Evolutionary conservation across 2,329 filamentous ascomycete genomes (phyloP).

Genomic region (Microdochium trichocladiopsis): DNA sequence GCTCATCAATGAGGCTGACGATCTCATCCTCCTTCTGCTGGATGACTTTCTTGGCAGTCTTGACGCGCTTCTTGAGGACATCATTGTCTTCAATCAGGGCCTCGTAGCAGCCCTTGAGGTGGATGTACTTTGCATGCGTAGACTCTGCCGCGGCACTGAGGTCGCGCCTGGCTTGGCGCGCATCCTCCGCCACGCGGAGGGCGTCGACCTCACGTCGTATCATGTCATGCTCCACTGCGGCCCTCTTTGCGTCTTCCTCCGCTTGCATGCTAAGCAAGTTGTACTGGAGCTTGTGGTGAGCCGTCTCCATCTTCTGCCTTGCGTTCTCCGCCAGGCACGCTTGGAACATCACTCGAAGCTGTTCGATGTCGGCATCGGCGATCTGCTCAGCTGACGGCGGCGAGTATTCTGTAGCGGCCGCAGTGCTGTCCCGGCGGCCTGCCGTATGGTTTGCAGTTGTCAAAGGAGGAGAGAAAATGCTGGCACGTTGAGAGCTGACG

Average conservation of each 20-base stretch:
- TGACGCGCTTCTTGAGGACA: constrained; percentile 55
- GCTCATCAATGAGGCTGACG: constrained; percentile 64
- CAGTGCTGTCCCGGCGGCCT: constrained; percentile 18
- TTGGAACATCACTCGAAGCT: constrained; percentile 50
- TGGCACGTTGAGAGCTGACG: constrained; percentile 35
- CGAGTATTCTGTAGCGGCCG: constrained; percentile 30
- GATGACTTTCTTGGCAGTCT: constrained; percentile 71
- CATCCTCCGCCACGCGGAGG: constrained; percentile 66
- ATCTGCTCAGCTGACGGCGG: constrained; percentile 43
- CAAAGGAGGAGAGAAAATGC: constrained; percentile 46
- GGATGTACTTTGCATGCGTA: constrained; percentile 45
- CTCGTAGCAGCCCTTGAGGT: constrained; percentile 62
- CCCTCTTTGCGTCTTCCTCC: constrained; percentile 76
- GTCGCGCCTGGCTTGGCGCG: constrained; percentile 51
- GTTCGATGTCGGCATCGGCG: constrained; percentile 42
- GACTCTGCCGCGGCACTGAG: constrained; percentile 44
- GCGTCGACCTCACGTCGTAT: constrained; percentile 83
- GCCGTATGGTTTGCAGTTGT: constrained; percentile 29
- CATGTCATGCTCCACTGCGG: constrained; percentile 88
- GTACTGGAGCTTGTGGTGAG: constrained; percentile 87
- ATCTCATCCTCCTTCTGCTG: constrained; percentile 72
- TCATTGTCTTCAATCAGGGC: constrained; percentile 60
- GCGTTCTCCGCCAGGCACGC: constrained; percentile 48
- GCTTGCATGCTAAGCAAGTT: constrained; percentile 79
- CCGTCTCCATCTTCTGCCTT: constrained; percentile 69